Conservation (phyloP, 352 stramenopile genomes). For the Phytophthora palmivora region DNA sequence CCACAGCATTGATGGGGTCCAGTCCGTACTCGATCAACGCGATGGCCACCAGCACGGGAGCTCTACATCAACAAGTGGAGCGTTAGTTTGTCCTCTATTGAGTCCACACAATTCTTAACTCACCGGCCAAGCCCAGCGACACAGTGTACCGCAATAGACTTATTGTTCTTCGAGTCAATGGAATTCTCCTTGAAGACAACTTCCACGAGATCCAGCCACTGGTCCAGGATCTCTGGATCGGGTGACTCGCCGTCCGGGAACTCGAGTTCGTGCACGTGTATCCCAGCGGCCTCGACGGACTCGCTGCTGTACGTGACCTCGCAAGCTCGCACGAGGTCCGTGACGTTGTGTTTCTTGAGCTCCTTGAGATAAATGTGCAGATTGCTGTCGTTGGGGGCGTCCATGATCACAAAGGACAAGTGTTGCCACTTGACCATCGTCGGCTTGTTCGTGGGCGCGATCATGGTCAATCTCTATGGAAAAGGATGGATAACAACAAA, state of each 20-base stretch:
- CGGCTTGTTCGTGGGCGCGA: slow-evolving; percentile 86
- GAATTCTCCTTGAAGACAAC: slow-evolving; percentile 93
- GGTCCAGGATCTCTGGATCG: slow-evolving; percentile 92
- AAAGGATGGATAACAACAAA: slow-evolving; percentile 12
- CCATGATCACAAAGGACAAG: slow-evolving; percentile 98
- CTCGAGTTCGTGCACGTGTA: slow-evolving; percentile 95
- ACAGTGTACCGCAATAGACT: slow-evolving; percentile 97
- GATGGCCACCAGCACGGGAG: slow-evolving; percentile 97
- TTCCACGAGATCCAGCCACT: slow-evolving; percentile 96
- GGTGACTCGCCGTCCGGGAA: slow-evolving; percentile 97
- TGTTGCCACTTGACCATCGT: slow-evolving; percentile 89
- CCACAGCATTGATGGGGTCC: slow-evolving; percentile 97
- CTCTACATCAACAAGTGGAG: slow-evolving; percentile 45
- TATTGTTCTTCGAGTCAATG: slow-evolving; percentile 65
- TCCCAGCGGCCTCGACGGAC: slow-evolving; percentile 94
- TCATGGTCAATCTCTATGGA: slow-evolving; percentile 62
- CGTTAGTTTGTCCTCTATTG: slow-evolving; percentile 10
- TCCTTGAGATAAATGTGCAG: slow-evolving; percentile 98
- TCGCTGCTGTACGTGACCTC: slow-evolving; percentile 94
- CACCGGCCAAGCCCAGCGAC: slow-evolving; percentile 96
- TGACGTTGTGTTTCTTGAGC: slow-evolving; percentile 96
- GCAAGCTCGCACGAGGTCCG: slow-evolving; percentile 95
- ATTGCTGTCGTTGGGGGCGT: slow-evolving; percentile 96
- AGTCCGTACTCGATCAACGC: slow-evolving; percentile 97
- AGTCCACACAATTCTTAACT: slow-evolving; percentile 24